Evolutionary conservation across 2,329 filamentous ascomycete species (phyloP).

Genomic region (Mariannaea sp.): DNA sequence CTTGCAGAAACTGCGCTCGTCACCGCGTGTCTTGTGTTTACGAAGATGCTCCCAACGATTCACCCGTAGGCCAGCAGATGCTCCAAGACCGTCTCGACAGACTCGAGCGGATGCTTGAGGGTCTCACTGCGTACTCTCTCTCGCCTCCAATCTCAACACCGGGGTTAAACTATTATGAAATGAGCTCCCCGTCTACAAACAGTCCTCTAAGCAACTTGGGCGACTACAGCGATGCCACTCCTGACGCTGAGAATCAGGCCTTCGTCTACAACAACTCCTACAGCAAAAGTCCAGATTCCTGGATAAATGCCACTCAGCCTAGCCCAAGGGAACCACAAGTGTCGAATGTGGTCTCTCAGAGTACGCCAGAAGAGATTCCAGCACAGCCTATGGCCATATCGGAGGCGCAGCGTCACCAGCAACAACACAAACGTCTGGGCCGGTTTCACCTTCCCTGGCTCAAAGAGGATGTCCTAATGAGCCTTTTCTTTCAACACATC

Average conservation of each 20-base stretch:
- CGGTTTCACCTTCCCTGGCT: constrained; percentile 17
- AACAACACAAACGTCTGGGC: constrained; percentile 15
- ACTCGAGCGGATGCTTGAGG: constrained; percentile 25
- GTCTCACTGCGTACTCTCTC: constrained; percentile 20
- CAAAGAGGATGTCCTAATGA: constrained; percentile 20
- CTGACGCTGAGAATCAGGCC: constrained; percentile 18
- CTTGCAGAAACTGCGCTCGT: constrained; percentile 28
- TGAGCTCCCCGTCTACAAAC: constrained; percentile 14
- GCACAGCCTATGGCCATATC: constrained; percentile 16
- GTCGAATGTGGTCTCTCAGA: constrained; percentile 14
- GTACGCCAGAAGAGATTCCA: neutral
- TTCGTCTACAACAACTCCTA: constrained; percentile 14
- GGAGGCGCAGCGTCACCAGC: no score
- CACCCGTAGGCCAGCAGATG: constrained; percentile 22
- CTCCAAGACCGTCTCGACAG: constrained; percentile 27
- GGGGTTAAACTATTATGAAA: constrained; percentile 5
- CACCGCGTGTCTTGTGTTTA: constrained; percentile 26
- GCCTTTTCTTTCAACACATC: constrained; percentile 21
- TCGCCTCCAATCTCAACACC: constrained; percentile 14
- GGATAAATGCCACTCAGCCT: constrained; percentile 23
- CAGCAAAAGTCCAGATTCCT: constrained; percentile 19
- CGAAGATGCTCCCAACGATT: constrained; percentile 24
- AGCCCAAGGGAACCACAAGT: constrained; percentile 13
- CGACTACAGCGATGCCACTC: constrained; percentile 15
- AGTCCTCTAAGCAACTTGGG: constrained; percentile 25